Evolutionary conservation across 352 stramenopile genomes (phyloP).

Genomic region (Phytophthora colocasiae): DNA sequence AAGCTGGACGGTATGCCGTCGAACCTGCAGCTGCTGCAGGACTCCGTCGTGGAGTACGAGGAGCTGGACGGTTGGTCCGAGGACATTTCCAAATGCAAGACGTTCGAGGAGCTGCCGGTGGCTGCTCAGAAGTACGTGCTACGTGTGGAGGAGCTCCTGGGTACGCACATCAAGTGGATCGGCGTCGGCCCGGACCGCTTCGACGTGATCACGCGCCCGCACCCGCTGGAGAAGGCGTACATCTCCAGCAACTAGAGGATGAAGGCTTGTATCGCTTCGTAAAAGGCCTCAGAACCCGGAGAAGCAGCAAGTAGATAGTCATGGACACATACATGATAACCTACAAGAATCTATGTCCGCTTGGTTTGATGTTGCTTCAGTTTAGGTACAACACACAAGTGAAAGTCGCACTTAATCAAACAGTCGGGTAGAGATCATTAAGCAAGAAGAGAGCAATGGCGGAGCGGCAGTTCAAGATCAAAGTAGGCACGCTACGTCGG

Average conservation of each 20-base stretch:
- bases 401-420: constrained; percentile 1
- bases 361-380: constrained; percentile 4
- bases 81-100: constrained; percentile 96
- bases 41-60: constrained; percentile 97
- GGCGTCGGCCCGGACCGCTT: constrained; percentile 96
- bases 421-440: constrained; percentile 1
- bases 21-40: constrained; percentile 92
- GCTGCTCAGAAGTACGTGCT: constrained; percentile 97
- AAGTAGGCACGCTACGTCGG: constrained; percentile 79
- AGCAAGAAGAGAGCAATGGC: constrained; percentile 35
- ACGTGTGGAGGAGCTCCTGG: constrained; percentile 96
- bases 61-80: constrained; percentile 94
- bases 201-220: constrained; percentile 93
- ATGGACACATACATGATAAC: constrained; percentile 11
- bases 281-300: constrained; percentile 10
- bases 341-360: constrained; percentile 16
- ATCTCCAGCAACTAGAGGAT: constrained; percentile 27
- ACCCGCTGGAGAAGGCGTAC: constrained; percentile 81
- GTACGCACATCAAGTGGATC: constrained; percentile 98
- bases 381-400: constrained; percentile 3
- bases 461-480: constrained; percentile 84
- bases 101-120: constrained; percentile 96
- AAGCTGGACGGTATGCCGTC: constrained; percentile 95
- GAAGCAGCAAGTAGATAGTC: constrained; percentile 13
- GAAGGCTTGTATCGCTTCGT: constrained; percentile 10